Evolutionary conservation across 768 basidiomycete species (phyloP).

Genomic region (Agrocybe chaxingu): DNA sequence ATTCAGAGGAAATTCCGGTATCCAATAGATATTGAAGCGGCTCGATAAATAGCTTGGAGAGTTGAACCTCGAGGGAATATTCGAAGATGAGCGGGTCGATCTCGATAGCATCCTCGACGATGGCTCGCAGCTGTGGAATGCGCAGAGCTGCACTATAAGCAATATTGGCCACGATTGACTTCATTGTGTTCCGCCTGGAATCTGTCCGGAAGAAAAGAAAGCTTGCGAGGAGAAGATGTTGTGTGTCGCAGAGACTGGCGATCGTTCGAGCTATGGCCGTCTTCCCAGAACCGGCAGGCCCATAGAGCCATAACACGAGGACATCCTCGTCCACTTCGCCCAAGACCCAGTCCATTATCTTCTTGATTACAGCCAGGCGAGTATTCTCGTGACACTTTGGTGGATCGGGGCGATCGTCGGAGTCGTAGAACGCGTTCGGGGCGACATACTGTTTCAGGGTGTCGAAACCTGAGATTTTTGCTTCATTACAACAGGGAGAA

Average conservation of each 20-base stretch:
- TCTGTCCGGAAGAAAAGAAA: slow-evolving; percentile 8
- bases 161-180: slow-evolving; percentile 1
- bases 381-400: slow-evolving; percentile 8
- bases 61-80: neutral
- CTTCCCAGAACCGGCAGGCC: slow-evolving; percentile 13
- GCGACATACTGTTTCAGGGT: neutral
- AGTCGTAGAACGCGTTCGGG: slow-evolving; percentile 7
- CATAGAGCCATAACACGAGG: slow-evolving; percentile 6
- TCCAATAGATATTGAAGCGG: neutral
- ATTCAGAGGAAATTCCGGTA: neutral
- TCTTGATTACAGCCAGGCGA: neutral
- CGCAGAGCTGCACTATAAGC: neutral
- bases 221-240: slow-evolving; percentile 1
- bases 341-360: neutral
- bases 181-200: neutral
- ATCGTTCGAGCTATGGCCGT: slow-evolving; percentile 12
- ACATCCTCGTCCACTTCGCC: neutral
- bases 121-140: neutral
- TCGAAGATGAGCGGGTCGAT: slow-evolving; percentile 4
- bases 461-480: neutral
- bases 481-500: too few relatives aligned
- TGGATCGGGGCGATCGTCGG: slow-evolving; percentile 4
- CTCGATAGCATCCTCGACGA: neutral
- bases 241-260: slow-evolving; percentile 1
- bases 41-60: neutral